Evolutionary conservation across 441 rosid species (phyloP), one percentile per base, ranked within the genome.

Genomic region (Euphorbia neoarborescens): DNA sequence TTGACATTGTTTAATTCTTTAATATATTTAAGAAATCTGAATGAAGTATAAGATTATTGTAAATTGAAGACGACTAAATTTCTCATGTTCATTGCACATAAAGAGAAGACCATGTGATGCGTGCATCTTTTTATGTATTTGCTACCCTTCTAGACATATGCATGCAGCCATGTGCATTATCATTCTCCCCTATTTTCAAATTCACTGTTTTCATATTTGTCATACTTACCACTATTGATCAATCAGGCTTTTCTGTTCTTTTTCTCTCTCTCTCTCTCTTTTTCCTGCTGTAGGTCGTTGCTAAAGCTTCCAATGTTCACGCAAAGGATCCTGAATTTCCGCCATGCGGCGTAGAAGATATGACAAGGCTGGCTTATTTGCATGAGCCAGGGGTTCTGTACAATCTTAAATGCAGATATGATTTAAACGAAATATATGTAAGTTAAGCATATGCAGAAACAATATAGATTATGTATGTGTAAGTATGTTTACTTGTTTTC

Each of bases 321-420:
- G 86, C 92, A 13, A 90, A 89, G 77, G 99, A 94, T 84, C 83
- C 94, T 44, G 99, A 94, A 82, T 86, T 86, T 76, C 99, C 99
- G 70, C 76, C 81, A 40, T 77, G 79, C 28, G 99, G 99, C 0
- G 90, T 91, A 76, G 97, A 94, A 61, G 99, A 94, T 84, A 91
- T 94, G 99, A 91, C 94, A 69, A 94, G 79, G 88, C 87, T 94
- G 66, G 91, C 97, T 24, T 90, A 94, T 87, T 79, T 94, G 77
- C 97, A 91, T 68, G 99, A 91, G 77, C 97, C 99, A 30, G 96
- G 99, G 69, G 90, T 94, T 73, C 82, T 94, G 72, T 82, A 81
- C 57, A 94, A 94, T 85, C 85, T 94, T 42, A 81, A 69, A 72
- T 59, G 81, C 69, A 82, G 99, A 73, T 94, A 79, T 75, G 86